A percentile compares a stretch with the other conserved stretches of the same genome.
Evolutionary conservation across 257 asterid species (phyloP).

Genomic region (Solanum verrucosum): DNA sequence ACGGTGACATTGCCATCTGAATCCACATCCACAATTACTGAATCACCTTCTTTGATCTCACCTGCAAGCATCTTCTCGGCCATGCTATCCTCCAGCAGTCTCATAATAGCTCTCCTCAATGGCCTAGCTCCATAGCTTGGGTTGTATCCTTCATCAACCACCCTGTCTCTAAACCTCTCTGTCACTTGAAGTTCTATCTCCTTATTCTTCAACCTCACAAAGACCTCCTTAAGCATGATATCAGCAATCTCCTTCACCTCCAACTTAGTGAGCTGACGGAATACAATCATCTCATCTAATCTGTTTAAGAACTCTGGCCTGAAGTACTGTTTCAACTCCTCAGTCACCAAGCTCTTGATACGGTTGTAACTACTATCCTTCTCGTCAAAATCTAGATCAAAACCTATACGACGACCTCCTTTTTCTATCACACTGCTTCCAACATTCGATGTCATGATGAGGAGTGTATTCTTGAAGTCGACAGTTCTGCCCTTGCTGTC

Average conservation of each 20-base stretch:
- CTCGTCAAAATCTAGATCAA: slow-evolving; percentile 50
- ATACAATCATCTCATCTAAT: slow-evolving; percentile 69
- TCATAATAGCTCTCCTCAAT: slow-evolving; percentile 70
- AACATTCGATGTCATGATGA: slow-evolving; percentile 79
- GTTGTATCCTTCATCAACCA: slow-evolving; percentile 60
- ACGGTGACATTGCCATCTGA: slow-evolving; percentile 58
- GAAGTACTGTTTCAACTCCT: slow-evolving; percentile 60
- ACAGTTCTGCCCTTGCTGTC: slow-evolving; percentile 80
- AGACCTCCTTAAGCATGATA: slow-evolving; percentile 61
- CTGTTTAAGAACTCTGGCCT: slow-evolving; percentile 80
- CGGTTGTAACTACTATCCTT: slow-evolving; percentile 59
- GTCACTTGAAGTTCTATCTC: slow-evolving; percentile 59
- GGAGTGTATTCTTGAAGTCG: slow-evolving; percentile 71
- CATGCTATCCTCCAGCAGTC: slow-evolving; percentile 74
- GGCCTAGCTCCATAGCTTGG: slow-evolving; percentile 88
- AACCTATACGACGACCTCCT: slow-evolving; percentile 54
- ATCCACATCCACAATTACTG: slow-evolving; percentile 51
- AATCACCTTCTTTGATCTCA: slow-evolving; percentile 61
- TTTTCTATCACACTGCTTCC: slow-evolving; percentile 67
- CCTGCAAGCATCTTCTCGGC: slow-evolving; percentile 70
- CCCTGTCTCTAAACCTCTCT: slow-evolving; percentile 52
- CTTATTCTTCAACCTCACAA: slow-evolving; percentile 43
- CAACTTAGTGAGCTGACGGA: slow-evolving; percentile 60
- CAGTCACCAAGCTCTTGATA: slow-evolving; percentile 50
- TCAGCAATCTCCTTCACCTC: slow-evolving; percentile 80